Conservation (phyloP, 805 yeast species). For the Cyberlindnera mycetangii region DNA sequence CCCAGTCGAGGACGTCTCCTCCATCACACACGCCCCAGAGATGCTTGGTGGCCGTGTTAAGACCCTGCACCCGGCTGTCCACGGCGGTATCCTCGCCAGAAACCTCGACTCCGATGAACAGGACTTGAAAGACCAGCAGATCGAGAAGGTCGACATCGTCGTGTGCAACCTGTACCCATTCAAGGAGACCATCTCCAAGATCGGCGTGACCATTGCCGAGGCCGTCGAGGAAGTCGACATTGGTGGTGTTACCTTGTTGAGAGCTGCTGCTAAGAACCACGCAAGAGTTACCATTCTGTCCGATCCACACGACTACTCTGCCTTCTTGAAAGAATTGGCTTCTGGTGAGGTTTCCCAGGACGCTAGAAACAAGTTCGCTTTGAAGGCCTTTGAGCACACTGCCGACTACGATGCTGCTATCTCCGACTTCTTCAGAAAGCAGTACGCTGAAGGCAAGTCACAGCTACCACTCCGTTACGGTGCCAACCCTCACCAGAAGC, state of each 20-base stretch:
- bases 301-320: constrained; percentile 91
- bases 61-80: constrained; percentile 98
- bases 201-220: constrained; percentile 92
- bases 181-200: constrained; percentile 94
- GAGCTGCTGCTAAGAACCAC: constrained; percentile 99
- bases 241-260: constrained; percentile 94
- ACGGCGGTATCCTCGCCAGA: constrained; percentile 96
- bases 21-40: constrained; percentile 98
- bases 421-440: constrained; percentile 95
- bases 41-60: constrained; percentile 98
- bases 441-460: constrained; percentile 83
- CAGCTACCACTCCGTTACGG: constrained; percentile 97
- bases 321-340: constrained; percentile 74
- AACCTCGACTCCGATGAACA: constrained; percentile 86
- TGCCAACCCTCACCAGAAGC: constrained; percentile 98
- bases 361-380: constrained; percentile 79
- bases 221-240: constrained; percentile 98
- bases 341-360: constrained; percentile 67
- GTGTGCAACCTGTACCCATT: constrained; percentile 98
- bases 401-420: constrained; percentile 96
- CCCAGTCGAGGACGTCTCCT: constrained; percentile 93
- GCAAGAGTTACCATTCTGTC: constrained; percentile 92
- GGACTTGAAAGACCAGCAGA: constrained; percentile 84
- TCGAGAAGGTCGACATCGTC: constrained; percentile 94
- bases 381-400: constrained; percentile 97